A percentile compares a stretch with the other conserved stretches of the same genome.
These are phyloP conservation scores for Waltergamsia citrina DNA, from an alignment of 2,329 filamentous ascomycete genomes.

Conservation along the genomic window DNA sequence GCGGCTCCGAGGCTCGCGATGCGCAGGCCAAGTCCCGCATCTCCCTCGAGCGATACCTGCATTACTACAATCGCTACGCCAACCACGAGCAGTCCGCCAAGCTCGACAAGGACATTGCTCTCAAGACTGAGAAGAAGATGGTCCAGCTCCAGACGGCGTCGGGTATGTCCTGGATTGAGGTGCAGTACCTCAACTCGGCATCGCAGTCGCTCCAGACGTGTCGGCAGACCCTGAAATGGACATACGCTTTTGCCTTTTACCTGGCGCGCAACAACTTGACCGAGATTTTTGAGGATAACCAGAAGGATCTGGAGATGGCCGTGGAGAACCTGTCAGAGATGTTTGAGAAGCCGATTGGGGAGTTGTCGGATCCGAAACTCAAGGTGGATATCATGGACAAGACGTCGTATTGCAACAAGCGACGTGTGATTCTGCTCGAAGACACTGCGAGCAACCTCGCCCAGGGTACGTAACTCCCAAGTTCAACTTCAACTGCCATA, in stretches of 20 bases:
- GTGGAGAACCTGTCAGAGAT: slow-evolving; percentile 97
- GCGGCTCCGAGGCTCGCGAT: slow-evolving; percentile 79
- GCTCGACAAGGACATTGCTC: slow-evolving; percentile 89
- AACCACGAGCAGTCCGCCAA: slow-evolving; percentile 98
- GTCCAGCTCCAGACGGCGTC: slow-evolving; percentile 87
- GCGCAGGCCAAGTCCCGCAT: slow-evolving; percentile 86
- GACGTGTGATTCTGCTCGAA: slow-evolving; percentile 78
- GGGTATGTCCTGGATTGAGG: slow-evolving; percentile 98
- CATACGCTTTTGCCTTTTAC: slow-evolving; percentile 97
- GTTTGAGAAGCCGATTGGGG: slow-evolving; percentile 94
- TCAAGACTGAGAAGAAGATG: slow-evolving; percentile 99
- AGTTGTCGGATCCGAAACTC: slow-evolving; percentile 76
- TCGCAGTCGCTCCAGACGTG: slow-evolving; percentile 92
- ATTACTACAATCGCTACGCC: slow-evolving; percentile 98
- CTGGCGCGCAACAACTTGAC: slow-evolving; percentile 92
- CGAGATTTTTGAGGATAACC: slow-evolving; percentile 97
- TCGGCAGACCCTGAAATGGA: slow-evolving; percentile 98
- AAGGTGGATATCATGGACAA: slow-evolving; percentile 99
- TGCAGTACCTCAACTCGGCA: slow-evolving; percentile 90
- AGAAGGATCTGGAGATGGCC: slow-evolving; percentile 94
- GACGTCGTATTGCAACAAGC: slow-evolving; percentile 91
- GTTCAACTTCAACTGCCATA: neutral
- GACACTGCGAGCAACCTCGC: slow-evolving; percentile 91
- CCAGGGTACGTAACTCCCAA: slow-evolving; percentile 47
- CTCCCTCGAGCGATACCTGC: slow-evolving; percentile 88